Evolutionary conservation across 208 protist genomes (phyloP).

Genomic region (Kentomonas sorsogonicus): DNA sequence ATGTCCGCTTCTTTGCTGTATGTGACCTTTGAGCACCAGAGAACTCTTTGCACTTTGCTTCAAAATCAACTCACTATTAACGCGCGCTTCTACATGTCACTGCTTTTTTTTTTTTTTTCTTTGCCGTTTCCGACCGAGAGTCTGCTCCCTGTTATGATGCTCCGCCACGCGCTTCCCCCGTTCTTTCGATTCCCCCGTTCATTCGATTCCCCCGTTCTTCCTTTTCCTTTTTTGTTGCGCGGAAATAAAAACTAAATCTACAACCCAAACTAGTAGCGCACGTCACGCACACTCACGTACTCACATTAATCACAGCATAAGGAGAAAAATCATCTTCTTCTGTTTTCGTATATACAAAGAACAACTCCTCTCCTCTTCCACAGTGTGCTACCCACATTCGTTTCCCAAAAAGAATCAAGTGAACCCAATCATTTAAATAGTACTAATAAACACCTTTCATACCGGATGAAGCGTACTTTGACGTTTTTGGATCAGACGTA

Average conservation of each 20-base stretch:
- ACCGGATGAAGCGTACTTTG: constrained; percentile 18
- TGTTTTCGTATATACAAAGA: too few relatives aligned
- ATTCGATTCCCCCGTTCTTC: not conserved
- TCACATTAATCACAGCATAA: too few relatives aligned
- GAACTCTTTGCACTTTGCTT: constrained; percentile 10
- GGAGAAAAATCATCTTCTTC: too few relatives aligned
- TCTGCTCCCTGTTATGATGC: too few relatives aligned
- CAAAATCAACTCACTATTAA: constrained; percentile 9
- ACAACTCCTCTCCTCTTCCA: too few relatives aligned
- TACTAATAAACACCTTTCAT: not conserved
- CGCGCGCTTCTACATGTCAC: not conserved
- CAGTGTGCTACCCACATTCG: too few relatives aligned
- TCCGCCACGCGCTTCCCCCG: too few relatives aligned
- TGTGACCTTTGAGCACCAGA: constrained; percentile 6
- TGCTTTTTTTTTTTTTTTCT: constrained; percentile 22
- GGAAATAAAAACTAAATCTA: too few relatives aligned
- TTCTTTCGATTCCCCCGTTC: not conserved
- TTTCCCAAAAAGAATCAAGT: not conserved
- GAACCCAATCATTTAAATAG: not conserved
- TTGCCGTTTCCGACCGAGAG: too few relatives aligned
- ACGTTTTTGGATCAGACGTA: constrained; percentile 66
- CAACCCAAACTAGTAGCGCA: too few relatives aligned
- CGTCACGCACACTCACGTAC: too few relatives aligned
- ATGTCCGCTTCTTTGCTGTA: too few relatives aligned
- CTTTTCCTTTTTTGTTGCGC: constrained; percentile 8